Evolutionary conservation across 768 basidiomycete species (phyloP).

Genomic region (Gelatoporia subvermispora): DNA sequence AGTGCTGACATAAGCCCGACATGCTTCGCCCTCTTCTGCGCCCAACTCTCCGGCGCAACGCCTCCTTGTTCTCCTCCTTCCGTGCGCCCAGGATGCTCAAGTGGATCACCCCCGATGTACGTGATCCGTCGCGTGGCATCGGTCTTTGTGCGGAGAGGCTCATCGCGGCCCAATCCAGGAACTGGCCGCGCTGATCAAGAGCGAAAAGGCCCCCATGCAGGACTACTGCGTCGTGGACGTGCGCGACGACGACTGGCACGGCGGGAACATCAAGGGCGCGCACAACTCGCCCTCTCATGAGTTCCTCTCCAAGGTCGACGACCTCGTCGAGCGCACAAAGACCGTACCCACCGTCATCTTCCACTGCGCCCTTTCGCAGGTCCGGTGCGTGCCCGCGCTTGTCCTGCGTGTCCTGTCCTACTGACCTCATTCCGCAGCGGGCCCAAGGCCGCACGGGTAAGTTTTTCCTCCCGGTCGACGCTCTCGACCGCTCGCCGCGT

Average conservation of each 20-base stretch:
- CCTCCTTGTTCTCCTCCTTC: constrained; percentile 2
- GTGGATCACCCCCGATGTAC: constrained; percentile 38
- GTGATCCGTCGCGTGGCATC: constrained; percentile 8
- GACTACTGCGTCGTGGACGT: constrained; percentile 82
- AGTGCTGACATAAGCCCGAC: constrained; percentile 4
- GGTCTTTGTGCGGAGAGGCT: background rate
- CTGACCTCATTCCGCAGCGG: constrained; percentile 41
- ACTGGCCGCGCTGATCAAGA: constrained; percentile 65
- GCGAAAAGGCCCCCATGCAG: constrained; percentile 49
- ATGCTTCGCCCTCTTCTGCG: background rate
- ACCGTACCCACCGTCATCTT: constrained; percentile 64
- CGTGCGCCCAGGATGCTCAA: constrained; percentile 23
- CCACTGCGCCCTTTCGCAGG: constrained; percentile 75
- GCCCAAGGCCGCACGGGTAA: constrained; percentile 71
- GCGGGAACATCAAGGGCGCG: constrained; percentile 72
- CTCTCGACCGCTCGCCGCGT: background rate
- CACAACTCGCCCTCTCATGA: constrained; percentile 56
- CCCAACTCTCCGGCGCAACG: background rate
- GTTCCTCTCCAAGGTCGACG: constrained; percentile 54
- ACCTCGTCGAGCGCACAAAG: constrained; percentile 56
- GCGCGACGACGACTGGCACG: constrained; percentile 74
- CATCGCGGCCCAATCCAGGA: constrained; percentile 39
- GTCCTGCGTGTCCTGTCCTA: background rate
- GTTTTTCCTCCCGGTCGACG: constrained; percentile 8
- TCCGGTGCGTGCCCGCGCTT: constrained; percentile 46